phyloP scores from a whole-genome alignment of 805 yeast genomes.

The Pichia thaimueangensis region DNA sequence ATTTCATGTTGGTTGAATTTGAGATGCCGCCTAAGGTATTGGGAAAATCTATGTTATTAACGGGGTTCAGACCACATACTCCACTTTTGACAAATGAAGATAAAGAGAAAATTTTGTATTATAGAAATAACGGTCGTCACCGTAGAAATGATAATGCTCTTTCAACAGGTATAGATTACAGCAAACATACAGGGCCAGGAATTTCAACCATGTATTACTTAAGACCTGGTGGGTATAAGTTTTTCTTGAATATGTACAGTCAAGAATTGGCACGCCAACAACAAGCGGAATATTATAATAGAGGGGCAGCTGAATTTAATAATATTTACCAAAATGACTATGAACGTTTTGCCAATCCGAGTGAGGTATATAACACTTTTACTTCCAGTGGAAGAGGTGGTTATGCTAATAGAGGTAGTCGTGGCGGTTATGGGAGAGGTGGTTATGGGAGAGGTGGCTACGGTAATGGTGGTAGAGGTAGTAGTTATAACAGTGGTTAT shows the following conservation, averaged over 20 bases:
- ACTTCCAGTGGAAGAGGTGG: slow-evolving; percentile 5
- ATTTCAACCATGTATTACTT: slow-evolving; percentile 37
- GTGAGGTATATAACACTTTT: slow-evolving; percentile 13
- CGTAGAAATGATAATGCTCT: slow-evolving; percentile 20
- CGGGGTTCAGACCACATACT: slow-evolving; percentile 64
- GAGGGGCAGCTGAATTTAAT: slow-evolving; percentile 12
- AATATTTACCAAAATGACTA: slow-evolving; percentile 20
- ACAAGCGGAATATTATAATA: slow-evolving; percentile 15
- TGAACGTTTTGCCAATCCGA: slow-evolving; percentile 15
- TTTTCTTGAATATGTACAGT: slow-evolving; percentile 33
- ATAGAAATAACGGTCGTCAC: slow-evolving; percentile 21
- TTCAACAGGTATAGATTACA: slow-evolving; percentile 28
- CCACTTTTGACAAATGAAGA: slow-evolving; percentile 64
- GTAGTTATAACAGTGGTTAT: background rate
- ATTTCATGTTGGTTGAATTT: slow-evolving; percentile 44
- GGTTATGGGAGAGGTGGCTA: background rate
- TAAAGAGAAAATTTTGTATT: slow-evolving; percentile 51
- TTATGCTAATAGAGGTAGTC: background rate
- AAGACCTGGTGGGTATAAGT: slow-evolving; percentile 46
- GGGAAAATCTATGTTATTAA: slow-evolving; percentile 78
- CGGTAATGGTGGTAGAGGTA: slow-evolving; percentile 1
- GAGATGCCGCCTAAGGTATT: slow-evolving; percentile 51
- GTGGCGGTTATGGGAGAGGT: slow-evolving; percentile 7
- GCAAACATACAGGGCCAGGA: slow-evolving; percentile 44
- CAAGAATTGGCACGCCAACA: slow-evolving; percentile 24